phyloP scores from a whole-genome alignment of 2,329 filamentous ascomycete species.

The Magnaporthiopsis rhizophila region DNA sequence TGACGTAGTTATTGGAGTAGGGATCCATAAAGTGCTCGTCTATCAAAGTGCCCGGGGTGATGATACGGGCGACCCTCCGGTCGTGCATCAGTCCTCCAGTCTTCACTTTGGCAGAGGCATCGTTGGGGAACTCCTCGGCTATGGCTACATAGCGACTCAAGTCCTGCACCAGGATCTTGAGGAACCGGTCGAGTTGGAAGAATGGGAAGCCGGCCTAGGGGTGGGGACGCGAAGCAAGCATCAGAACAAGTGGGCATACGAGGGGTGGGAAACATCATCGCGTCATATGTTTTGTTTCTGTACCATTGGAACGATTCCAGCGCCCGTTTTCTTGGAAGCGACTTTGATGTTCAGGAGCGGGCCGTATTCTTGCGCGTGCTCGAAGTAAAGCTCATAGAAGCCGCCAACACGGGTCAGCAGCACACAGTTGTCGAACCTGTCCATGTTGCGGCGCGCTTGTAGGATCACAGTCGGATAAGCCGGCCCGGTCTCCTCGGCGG shows the following conservation, averaged over 20 bases:
- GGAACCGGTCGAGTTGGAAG: slow-evolving; percentile 83
- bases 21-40: slow-evolving; percentile 97
- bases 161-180: slow-evolving; percentile 90
- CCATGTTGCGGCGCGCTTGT: slow-evolving; percentile 83
- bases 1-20: slow-evolving; percentile 85
- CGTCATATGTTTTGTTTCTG: slow-evolving; percentile 9
- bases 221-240: slow-evolving; percentile 11
- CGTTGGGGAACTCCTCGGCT: slow-evolving; percentile 82
- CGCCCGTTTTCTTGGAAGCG: slow-evolving; percentile 69
- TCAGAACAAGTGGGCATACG: slow-evolving; percentile 2
- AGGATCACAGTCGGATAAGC: slow-evolving; percentile 81
- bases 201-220: slow-evolving; percentile 81
- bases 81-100: slow-evolving; percentile 76
- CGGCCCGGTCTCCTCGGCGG: slow-evolving; percentile 32
- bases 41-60: slow-evolving; percentile 91
- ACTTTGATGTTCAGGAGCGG: slow-evolving; percentile 84
- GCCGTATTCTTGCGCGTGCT: slow-evolving; percentile 85
- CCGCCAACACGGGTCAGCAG: slow-evolving; percentile 85
- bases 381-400: slow-evolving; percentile 97
- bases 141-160: slow-evolving; percentile 86
- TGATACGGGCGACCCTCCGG: slow-evolving; percentile 73
- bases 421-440: slow-evolving; percentile 83
- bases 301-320: slow-evolving; percentile 80
- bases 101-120: slow-evolving; percentile 60
- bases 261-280: not conserved